phyloP scores from a whole-genome alignment of 2,329 filamentous ascomycete genomes.

The Pseudocercospora ulei region DNA sequence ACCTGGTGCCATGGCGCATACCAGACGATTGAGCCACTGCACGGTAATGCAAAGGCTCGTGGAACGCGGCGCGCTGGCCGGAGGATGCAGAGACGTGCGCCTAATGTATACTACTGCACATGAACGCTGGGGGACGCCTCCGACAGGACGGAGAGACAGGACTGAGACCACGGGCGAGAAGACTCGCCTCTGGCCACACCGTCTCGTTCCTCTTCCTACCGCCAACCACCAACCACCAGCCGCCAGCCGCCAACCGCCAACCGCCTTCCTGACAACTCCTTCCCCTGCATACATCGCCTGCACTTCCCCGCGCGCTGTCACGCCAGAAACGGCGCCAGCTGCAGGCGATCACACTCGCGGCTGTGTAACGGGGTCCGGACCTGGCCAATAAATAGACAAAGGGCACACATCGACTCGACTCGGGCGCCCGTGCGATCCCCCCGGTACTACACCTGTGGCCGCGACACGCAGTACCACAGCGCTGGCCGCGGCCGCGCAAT shows the following conservation, averaged over 20 bases:
- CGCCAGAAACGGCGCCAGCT: slow-evolving; percentile 4
- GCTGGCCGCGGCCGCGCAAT: slow-evolving; percentile 5
- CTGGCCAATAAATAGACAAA: no score
- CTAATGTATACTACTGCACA: no score
- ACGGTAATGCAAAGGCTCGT: not conserved
- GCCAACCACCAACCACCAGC: slow-evolving; percentile 1
- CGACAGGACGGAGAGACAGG: no score
- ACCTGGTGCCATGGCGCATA: slow-evolving; percentile 6
- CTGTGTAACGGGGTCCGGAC: not conserved
- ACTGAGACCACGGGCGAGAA: no score
- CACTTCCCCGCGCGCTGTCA: slow-evolving; percentile 16
- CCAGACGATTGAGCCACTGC: slow-evolving; percentile 7
- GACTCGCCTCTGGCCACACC: slow-evolving; percentile 2
- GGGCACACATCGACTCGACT: no score
- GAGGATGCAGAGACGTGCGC: not conserved
- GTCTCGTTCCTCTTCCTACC: not conserved
- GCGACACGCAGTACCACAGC: slow-evolving; percentile 1
- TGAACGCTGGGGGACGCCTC: no score
- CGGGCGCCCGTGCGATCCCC: not conserved
- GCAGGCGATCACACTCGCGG: slow-evolving; percentile 10
- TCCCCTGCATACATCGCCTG: slow-evolving; percentile 6
- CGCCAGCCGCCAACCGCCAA: no score
- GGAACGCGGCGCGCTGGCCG: not conserved
- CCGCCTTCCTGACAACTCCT: not conserved
- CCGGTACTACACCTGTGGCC: not conserved